phyloP scores from a whole-genome alignment of 176 grass and related monocot genomes.

The Zoysia pacifica region DNA sequence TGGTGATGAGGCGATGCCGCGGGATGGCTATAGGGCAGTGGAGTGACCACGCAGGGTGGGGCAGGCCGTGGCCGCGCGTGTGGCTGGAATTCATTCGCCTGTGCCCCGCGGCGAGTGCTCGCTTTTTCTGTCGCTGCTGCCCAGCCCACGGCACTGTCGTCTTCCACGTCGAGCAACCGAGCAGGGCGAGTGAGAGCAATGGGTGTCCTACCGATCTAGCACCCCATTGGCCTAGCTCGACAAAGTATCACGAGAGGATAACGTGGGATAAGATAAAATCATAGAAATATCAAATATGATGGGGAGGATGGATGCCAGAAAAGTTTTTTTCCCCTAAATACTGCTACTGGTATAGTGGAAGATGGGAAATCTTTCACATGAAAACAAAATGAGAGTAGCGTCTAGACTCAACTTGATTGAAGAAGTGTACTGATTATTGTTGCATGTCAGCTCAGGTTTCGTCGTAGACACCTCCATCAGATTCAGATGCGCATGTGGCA shows the following conservation, averaged over 20 bases:
- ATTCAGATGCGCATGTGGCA: too few species aligned
- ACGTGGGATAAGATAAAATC: constrained; percentile 31
- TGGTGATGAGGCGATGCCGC: not conserved
- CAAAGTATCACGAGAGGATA: constrained; percentile 64
- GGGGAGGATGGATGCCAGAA: not conserved
- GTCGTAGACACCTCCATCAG: too few species aligned
- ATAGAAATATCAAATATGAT: constrained; percentile 19
- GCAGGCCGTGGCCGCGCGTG: constrained; percentile 33
- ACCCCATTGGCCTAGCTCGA: constrained; percentile 68
- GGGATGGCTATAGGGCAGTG: constrained; percentile 17
- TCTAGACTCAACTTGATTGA: not conserved
- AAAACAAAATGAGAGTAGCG: too few species aligned
- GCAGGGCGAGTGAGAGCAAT: constrained; percentile 16
- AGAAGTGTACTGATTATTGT: not conserved
- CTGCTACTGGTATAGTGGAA: too few species aligned
- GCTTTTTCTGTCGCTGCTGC: not conserved
- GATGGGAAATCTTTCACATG: too few species aligned
- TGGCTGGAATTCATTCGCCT: constrained; percentile 53
- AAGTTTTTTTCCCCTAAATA: not conserved
- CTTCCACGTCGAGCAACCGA: not conserved
- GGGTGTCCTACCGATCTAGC: constrained; percentile 37
- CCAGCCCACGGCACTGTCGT: not conserved
- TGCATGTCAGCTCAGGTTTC: not conserved
- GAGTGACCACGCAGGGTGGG: constrained; percentile 28
- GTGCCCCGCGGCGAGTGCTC: constrained; percentile 7